These are phyloP conservation scores for Hippophae tibetana DNA, from an alignment of 306 rosid species.

Conservation along the genomic window DNA sequence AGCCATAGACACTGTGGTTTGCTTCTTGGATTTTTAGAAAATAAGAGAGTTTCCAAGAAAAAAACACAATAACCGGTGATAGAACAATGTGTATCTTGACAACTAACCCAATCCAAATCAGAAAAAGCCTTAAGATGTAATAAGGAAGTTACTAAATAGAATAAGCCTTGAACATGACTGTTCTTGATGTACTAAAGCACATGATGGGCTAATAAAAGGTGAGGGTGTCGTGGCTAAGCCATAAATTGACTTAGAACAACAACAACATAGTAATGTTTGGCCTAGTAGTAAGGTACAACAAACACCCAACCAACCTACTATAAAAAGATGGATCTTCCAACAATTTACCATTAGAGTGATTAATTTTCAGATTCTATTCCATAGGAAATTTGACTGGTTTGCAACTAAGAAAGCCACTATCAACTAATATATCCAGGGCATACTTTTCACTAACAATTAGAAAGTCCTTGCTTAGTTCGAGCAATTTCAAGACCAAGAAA, in stretches of 20 bases:
- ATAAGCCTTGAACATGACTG: not conserved
- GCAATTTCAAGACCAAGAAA: constrained; percentile 7
- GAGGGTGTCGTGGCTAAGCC: not conserved
- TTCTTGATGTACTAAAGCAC: too few relatives aligned
- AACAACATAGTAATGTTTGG: constrained; percentile 2
- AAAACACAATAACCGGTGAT: not conserved
- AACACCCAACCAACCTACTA: not conserved
- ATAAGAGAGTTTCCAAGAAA: not conserved
- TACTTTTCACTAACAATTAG: not conserved
- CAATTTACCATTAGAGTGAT: not conserved
- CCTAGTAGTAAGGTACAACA: constrained; percentile 4
- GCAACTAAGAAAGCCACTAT: not conserved
- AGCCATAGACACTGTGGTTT: too few relatives aligned
- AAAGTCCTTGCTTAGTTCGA: not conserved
- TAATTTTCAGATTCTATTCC: not conserved
- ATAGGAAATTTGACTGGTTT: constrained; percentile 1
- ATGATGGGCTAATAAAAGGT: not conserved
- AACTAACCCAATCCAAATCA: not conserved
- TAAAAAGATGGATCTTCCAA: not conserved
- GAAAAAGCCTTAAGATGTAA: not conserved
- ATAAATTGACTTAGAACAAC: not conserved
- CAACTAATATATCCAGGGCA: not conserved
- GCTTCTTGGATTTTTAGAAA: not conserved
- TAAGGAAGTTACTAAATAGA: too few relatives aligned
- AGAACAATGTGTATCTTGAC: not conserved